A percentile compares a stretch with the other conserved stretches of the same genome.
Conservation (phyloP, 371 early-diverging fungal genomes). For the Mucor racemosus region DNA sequence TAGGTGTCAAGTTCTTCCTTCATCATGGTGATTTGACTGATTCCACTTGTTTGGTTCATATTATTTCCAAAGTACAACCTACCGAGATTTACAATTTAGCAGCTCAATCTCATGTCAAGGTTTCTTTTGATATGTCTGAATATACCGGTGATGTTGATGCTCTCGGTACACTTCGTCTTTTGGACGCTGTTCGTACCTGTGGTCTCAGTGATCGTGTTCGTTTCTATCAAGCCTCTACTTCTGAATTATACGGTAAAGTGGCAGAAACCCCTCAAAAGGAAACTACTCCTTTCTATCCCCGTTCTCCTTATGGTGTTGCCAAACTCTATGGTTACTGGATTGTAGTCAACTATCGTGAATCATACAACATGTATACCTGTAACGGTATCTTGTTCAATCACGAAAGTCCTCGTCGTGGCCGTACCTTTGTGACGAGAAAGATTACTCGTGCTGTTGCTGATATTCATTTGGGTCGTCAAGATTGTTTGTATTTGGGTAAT, state of each 20-base stretch:
- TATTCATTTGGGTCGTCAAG: constrained; percentile 73
- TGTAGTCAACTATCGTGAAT: constrained; percentile 83
- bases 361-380: constrained; percentile 83
- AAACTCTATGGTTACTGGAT: constrained; percentile 88
- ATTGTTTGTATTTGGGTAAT: constrained; percentile 82
- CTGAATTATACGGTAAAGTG: constrained; percentile 85
- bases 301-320: constrained; percentile 87
- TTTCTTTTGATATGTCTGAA: constrained; percentile 89
- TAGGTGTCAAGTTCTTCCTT: constrained; percentile 76
- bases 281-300: constrained; percentile 87
- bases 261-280: constrained; percentile 84
- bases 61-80: constrained; percentile 78
- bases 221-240: constrained; percentile 88
- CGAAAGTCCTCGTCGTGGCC: constrained; percentile 85
- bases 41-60: constrained; percentile 79
- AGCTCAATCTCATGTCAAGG: constrained; percentile 85
- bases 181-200: constrained; percentile 84
- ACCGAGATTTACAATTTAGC: constrained; percentile 84
- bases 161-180: constrained; percentile 78
- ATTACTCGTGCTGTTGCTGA: constrained; percentile 83
- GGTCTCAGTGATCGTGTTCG: constrained; percentile 72
- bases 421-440: constrained; percentile 86
- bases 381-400: constrained; percentile 90
- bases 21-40: constrained; percentile 90
- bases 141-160: constrained; percentile 90